Percentiles rank a stretch among this genome's conserved stretches.
These are phyloP conservation scores for Penicillium sp. DNA, from an alignment of 2,329 filamentous ascomycete species.

Conservation along the genomic window DNA sequence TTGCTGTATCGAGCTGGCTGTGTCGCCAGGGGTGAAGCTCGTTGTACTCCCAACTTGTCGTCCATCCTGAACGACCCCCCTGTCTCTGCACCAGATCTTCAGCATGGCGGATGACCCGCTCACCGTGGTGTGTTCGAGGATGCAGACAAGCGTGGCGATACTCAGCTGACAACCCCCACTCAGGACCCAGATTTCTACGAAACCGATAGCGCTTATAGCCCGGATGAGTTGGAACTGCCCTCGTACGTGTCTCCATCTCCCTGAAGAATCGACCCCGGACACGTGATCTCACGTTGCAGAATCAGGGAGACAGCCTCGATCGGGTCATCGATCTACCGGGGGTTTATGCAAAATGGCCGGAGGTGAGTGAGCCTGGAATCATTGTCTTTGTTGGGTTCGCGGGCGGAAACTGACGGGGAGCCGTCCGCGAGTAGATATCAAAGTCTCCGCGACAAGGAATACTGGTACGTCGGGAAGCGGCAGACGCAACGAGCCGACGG, in stretches of 20 bases:
- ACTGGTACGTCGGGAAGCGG: conserved; percentile 9
- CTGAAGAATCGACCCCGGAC: not conserved
- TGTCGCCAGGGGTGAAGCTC: too few relatives aligned
- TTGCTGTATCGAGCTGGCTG: too few relatives aligned
- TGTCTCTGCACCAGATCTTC: not conserved
- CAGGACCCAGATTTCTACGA: conserved; percentile 1
- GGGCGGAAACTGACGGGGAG: too few relatives aligned
- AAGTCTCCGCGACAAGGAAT: conserved; percentile 20
- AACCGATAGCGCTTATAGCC: not conserved
- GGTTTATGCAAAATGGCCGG: conserved; percentile 21
- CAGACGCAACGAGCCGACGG: not conserved
- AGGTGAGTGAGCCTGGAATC: conserved; percentile 10
- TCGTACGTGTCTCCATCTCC: not conserved
- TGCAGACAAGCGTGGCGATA: not conserved
- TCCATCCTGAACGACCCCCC: too few relatives aligned
- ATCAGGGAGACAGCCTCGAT: conserved; percentile 21
- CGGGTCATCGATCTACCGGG: conserved; percentile 22
- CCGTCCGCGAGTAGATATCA: too few relatives aligned
- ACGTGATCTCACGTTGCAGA: not conserved
- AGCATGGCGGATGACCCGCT: conserved; percentile 3
- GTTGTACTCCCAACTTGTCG: too few relatives aligned
- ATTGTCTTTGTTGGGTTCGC: not conserved
- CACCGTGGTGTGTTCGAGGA: conserved; percentile 1
- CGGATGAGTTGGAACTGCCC: conserved; percentile 1
- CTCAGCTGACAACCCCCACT: not conserved